phyloP scores from a whole-genome alignment of 345 rosid genomes.

The Gossypioides kirkii region DNA sequence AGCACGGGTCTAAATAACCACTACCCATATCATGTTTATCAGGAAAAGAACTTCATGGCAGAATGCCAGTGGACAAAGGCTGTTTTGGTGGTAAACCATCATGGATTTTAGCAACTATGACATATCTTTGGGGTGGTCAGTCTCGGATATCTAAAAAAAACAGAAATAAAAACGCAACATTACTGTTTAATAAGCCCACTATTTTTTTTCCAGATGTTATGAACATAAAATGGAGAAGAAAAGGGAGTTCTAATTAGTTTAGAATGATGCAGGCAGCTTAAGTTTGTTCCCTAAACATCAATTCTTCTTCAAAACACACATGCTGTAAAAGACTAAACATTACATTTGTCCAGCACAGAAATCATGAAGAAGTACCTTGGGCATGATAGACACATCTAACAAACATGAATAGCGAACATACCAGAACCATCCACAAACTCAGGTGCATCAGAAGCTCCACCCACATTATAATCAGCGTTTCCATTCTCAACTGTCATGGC shows the following conservation, averaged over 20 bases:
- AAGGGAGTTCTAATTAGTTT: neutral
- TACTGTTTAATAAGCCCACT: neutral
- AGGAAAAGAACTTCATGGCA: neutral
- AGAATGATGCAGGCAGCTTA: neutral
- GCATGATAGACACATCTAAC: neutral
- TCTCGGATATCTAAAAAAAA: no score
- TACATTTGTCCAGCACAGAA: neutral
- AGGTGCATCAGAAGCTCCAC: slow-evolving; percentile 36
- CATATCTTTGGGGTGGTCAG: no score
- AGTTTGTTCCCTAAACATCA: neutral
- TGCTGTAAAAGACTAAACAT: neutral
- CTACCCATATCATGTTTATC: neutral
- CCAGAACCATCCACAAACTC: slow-evolving; percentile 55
- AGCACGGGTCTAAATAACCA: neutral
- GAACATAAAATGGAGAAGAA: neutral
- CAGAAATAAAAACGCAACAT: no score
- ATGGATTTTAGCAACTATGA: neutral
- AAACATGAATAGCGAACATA: slow-evolving; percentile 26
- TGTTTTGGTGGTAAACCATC: neutral
- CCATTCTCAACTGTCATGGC: slow-evolving; percentile 51
- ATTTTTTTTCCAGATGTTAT: neutral
- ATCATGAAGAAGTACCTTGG: neutral
- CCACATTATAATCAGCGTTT: slow-evolving; percentile 29
- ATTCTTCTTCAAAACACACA: neutral
- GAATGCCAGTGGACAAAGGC: neutral